Conservation (phyloP, 2,329 filamentous ascomycete species). For the Ophiosphaerella korrae region DNA sequence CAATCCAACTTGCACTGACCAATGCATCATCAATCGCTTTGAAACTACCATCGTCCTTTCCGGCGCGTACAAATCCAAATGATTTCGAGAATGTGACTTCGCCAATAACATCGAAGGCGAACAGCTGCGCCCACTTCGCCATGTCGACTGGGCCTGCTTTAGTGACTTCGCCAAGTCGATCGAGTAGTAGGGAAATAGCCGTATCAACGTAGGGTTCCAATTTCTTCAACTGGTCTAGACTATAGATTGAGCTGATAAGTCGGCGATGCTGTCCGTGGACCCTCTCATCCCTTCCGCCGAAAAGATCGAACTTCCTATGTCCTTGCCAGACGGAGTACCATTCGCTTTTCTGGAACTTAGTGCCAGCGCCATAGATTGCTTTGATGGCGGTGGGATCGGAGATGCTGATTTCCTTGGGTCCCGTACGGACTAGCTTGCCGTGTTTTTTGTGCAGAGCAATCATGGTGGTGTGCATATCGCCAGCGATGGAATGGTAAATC, state of each 20-base stretch:
- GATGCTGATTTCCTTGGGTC: slow-evolving; percentile 14
- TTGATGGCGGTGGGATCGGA: slow-evolving; percentile 14
- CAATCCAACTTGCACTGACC: slow-evolving; percentile 45
- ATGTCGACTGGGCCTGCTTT: slow-evolving; percentile 22
- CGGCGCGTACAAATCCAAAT: slow-evolving; percentile 22
- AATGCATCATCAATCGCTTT: slow-evolving; percentile 39
- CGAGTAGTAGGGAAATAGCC: slow-evolving; percentile 26
- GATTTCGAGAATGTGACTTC: slow-evolving; percentile 22
- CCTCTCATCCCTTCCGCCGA: slow-evolving; percentile 18
- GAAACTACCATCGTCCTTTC: slow-evolving; percentile 11
- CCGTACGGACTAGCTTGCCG: slow-evolving; percentile 16
- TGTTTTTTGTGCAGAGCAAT: slow-evolving; percentile 12
- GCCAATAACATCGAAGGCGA: slow-evolving; percentile 50
- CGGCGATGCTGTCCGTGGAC: slow-evolving; percentile 15
- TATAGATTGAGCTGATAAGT: slow-evolving; percentile 37
- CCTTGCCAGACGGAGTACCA: slow-evolving; percentile 23
- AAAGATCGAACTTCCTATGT: slow-evolving; percentile 13
- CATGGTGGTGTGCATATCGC: slow-evolving; percentile 9
- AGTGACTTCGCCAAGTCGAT: slow-evolving; percentile 35
- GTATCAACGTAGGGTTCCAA: slow-evolving; percentile 47
- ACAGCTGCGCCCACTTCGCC: slow-evolving; percentile 42
- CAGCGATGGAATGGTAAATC: not conserved
- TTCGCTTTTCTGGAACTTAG: slow-evolving; percentile 24
- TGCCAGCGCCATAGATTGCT: slow-evolving; percentile 23
- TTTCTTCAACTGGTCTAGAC: slow-evolving; percentile 42